Base-by-base conservation (phyloP, 768 basidiomycete species). In the Boletellus ananiceps region DNA sequence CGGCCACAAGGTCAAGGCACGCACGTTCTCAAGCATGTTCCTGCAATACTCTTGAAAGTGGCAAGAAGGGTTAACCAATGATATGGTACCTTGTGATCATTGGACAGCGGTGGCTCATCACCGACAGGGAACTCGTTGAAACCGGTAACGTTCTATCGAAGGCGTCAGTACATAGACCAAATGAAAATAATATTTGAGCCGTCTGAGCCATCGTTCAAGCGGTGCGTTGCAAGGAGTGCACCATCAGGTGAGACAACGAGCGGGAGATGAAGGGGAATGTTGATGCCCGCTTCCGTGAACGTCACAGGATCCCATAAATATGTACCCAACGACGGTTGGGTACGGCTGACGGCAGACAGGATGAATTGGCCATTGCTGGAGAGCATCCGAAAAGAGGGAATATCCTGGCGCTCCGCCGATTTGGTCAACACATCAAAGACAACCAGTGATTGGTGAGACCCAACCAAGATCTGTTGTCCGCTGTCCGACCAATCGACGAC, bases 381-480 rank as follows among this genome's bases (percentile, higher is more conserved):
- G 19, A 19, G 19, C 19, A 19, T 19, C 19, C 19, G 44, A 8
- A 46, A 46, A 18, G 40, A 25, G 14, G 40, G 40, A n/a, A 56
- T 18, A 23, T 42, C 16, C 15, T 39, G 42, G 35, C 8, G 7
- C 9, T 34, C 44, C 15, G 6, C 29, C 11, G 33, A 43, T 40
- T 46, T 39, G 21, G 36, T 44, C 36, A 9, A 23, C 11, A 31
- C 25, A n/a, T 46, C 37, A 23, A 46, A 8, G 40, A 44, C n/a
- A 0, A 16, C 15, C 15, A 46, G 32, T 40, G 25, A 44, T 37
- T 7, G 32, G 38, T 25, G 29, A n/a, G 40, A 49, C 41, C 37
- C 36, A 12, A 46, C 53, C 16, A 55, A 38, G 13, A 50, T 40
- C 2, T 29, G 27, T 39, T 32, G 29, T 35, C 40, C 44, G 15